A percentile compares a stretch with the other conserved stretches of the same genome.
These are phyloP conservation scores for Jamesozyma piceae DNA, from an alignment of 805 yeast genomes.

Conservation along the genomic window DNA sequence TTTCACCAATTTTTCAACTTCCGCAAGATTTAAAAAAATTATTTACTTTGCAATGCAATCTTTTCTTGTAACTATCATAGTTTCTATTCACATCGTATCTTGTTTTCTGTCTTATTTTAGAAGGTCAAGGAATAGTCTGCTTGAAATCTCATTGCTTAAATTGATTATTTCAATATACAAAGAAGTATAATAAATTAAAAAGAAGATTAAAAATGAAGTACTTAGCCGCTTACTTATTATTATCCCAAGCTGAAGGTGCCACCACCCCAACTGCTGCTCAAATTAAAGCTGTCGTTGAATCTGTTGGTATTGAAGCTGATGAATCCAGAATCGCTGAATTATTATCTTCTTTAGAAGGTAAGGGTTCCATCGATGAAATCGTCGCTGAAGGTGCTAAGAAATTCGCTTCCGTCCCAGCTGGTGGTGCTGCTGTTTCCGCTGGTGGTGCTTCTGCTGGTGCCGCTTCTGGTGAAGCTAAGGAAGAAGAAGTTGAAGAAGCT, in stretches of 20 bases:
- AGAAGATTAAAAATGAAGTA: slow-evolving; percentile 48
- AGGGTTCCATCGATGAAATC: slow-evolving; percentile 62
- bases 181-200: slow-evolving; percentile 7
- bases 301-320: slow-evolving; percentile 77
- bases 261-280: slow-evolving; percentile 72
- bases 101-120: slow-evolving; percentile 1
- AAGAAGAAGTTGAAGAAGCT: slow-evolving; percentile 50
- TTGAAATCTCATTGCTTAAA: slow-evolving; percentile 28
- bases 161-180: slow-evolving; percentile 28
- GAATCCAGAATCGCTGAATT: slow-evolving; percentile 63
- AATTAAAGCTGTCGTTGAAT: slow-evolving; percentile 58
- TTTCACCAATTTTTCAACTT: neutral
- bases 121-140: slow-evolving; percentile 33
- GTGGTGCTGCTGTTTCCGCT: slow-evolving; percentile 35
- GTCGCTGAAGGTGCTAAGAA: slow-evolving; percentile 43
- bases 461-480: slow-evolving; percentile 39
- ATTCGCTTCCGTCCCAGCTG: slow-evolving; percentile 39
- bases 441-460: slow-evolving; percentile 41
- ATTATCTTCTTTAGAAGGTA: slow-evolving; percentile 71
- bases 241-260: slow-evolving; percentile 84
- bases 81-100: neutral
- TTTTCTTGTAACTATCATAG: neutral
- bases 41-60: neutral
- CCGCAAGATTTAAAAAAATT: neutral
- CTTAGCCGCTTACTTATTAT: slow-evolving; percentile 88